Percentiles rank a stretch among this genome's conserved stretches.
phyloP scores from a whole-genome alignment of 768 basidiomycete genomes.

The Termitomyces sp. region DNA sequence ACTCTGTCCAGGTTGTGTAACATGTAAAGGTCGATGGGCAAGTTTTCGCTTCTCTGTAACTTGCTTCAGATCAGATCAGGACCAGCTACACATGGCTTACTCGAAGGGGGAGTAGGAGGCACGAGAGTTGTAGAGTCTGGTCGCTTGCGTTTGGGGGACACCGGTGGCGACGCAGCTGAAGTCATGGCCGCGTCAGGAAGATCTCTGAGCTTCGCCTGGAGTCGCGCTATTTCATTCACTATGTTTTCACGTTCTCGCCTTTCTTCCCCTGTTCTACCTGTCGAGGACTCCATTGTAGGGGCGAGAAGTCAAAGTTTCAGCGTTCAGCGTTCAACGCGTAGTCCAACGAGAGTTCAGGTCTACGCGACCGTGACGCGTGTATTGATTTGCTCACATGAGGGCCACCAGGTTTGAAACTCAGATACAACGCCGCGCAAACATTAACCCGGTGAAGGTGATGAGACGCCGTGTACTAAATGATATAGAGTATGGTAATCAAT shows the following conservation, averaged over 20 bases:
- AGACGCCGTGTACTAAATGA: conserved; percentile 8
- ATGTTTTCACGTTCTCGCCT: conserved; percentile 41
- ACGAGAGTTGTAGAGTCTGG: conserved; percentile 34
- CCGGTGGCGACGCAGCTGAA: conserved; percentile 13
- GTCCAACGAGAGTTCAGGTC: not conserved
- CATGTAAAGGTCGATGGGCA: conserved; percentile 16
- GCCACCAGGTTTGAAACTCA: conserved; percentile 24
- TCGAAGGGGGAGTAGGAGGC: conserved; percentile 64
- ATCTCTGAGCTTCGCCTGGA: conserved; percentile 50
- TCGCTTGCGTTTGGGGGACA: conserved; percentile 45
- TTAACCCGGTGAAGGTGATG: conserved; percentile 1
- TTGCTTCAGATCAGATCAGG: not conserved
- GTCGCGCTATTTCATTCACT: conserved; percentile 43
- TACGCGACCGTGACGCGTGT: conserved; percentile 20
- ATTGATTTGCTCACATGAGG: conserved; percentile 11
- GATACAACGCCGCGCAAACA: conserved; percentile 11
- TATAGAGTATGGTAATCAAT: not conserved
- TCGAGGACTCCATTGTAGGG: conserved; percentile 50
- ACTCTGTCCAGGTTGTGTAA: not conserved
- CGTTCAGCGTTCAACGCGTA: not conserved
- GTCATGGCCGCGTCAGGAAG: conserved; percentile 15
- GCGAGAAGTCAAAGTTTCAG: not conserved
- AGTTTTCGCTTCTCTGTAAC: conserved; percentile 37
- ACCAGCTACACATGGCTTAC: conserved; percentile 28
- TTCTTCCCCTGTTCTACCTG: conserved; percentile 32